These are phyloP conservation scores for Pleurozium schreberi DNA, from an alignment of 225 moss, liverwort and hornwort species.

Conservation along the genomic window DNA sequence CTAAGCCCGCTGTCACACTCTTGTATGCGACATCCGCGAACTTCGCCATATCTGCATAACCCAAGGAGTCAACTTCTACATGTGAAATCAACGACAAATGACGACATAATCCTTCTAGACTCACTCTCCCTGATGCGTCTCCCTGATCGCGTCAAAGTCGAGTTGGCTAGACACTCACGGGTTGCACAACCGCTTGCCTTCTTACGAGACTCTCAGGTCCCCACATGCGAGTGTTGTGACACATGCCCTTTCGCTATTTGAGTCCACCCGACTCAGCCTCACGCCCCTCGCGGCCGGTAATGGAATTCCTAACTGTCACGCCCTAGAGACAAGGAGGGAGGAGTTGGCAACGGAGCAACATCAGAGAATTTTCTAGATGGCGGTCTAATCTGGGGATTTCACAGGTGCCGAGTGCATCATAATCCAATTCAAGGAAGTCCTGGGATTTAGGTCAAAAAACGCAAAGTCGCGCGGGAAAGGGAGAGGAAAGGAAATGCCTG, in stretches of 20 bases:
- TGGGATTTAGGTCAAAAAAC: neutral
- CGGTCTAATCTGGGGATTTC: neutral
- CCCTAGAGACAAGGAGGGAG: neutral
- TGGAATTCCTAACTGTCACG: neutral
- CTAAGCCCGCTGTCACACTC: constrained; percentile 74
- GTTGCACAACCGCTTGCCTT: neutral
- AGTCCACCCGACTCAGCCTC: neutral
- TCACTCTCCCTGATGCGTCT: neutral
- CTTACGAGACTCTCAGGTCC: neutral
- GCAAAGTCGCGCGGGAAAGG: neutral
- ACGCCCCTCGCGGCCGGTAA: too few relatives aligned
- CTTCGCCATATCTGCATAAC: constrained; percentile 50
- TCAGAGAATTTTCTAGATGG: neutral
- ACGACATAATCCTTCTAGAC: neutral
- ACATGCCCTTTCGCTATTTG: neutral
- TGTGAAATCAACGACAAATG: neutral
- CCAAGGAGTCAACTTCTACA: neutral
- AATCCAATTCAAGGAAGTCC: neutral
- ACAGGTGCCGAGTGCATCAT: neutral
- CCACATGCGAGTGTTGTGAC: neutral
- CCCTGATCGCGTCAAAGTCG: neutral
- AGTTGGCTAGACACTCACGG: neutral
- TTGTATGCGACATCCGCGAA: constrained; percentile 74
- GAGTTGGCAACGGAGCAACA: neutral
- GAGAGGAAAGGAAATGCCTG: neutral